A percentile compares a stretch with the other conserved stretches of the same genome.
These are phyloP conservation scores for Ophiobolus disseminans DNA, from an alignment of 2,329 filamentous ascomycete species.

Conservation along the genomic window DNA sequence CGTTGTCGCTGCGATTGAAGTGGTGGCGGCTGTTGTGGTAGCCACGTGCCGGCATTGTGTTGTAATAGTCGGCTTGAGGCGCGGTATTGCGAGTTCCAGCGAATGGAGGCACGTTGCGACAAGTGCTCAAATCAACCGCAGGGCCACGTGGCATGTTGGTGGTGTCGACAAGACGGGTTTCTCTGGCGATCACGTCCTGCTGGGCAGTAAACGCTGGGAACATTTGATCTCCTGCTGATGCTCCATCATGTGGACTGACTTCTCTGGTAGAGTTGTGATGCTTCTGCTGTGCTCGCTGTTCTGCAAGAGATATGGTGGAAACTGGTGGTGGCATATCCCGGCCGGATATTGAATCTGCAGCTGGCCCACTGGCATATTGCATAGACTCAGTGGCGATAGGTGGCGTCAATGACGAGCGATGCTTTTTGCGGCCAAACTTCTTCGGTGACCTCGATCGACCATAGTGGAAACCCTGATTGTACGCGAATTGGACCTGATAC, in stretches of 20 bases:
- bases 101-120: constrained; percentile 19
- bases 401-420: neutral
- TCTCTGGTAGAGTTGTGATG: neutral
- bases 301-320: neutral
- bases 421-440: constrained; percentile 24
- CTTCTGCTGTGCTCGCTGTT: neutral
- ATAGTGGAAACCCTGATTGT: constrained; percentile 17
- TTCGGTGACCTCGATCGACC: constrained; percentile 27
- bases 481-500: constrained; percentile 33
- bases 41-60: constrained; percentile 14
- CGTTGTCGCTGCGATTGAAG: constrained; percentile 23
- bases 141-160: constrained; percentile 4
- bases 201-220: constrained; percentile 20
- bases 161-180: constrained; percentile 9
- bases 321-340: constrained; percentile 4
- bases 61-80: neutral
- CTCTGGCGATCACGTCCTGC: constrained; percentile 19
- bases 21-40: constrained; percentile 4
- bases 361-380: neutral
- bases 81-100: constrained; percentile 1
- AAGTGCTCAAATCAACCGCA: constrained; percentile 15
- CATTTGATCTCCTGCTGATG: neutral
- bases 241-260: neutral
- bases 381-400: neutral
- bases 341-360: constrained; percentile 10